Evolutionary conservation across 2,329 filamentous ascomycete species (phyloP), one percentile per base, ranked within the genome.

Genomic region (Aspergillus sp.): DNA sequence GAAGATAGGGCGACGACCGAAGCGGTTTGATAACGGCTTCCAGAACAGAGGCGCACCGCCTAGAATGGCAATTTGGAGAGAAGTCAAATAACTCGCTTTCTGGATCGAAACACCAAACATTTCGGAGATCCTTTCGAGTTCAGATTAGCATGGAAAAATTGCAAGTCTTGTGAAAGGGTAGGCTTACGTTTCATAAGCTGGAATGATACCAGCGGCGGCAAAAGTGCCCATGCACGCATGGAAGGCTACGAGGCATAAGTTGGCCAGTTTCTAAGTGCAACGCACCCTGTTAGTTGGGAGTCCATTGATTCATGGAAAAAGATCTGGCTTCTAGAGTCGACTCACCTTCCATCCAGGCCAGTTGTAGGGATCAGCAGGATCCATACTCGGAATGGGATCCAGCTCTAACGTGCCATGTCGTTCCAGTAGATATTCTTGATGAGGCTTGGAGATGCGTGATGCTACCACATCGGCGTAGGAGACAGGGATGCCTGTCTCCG

Each of bases 191-290:
- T 75, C 70, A 64, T 79, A 84, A 3, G 79, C 81, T 2, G 81
- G 79, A 50, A 82, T 80, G 56, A 84, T 82, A 7, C 73, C 70
- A 0, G 80, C 74, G 2, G 81, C 79, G 3, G 73, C 80, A 60
- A 84, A 83, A 9, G 79, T 80, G 44, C 76, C 74, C 78, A 84
- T 84, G 66, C 79, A 78, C 38, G 80, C 79, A 52, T 84, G 80
- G 57, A 82, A 81, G 1, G 80, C 79, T 14, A 85, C 80, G 26
- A 84, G 72, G 16, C 78, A 54, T 1, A 85, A 68, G 56, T 84
- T 82, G 50, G 70, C 52, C n/a, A 75, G 64, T 76, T 83, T 83
- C 78, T 81, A 53, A 9, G 41, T 2, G 10, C 10, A 19, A 47
- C 35, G 13, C 32, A 49, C 2, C 17, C 13, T 16, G 16, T 38